phyloP scores from a whole-genome alignment of 2,329 filamentous ascomycete genomes.

The Myriangium duriaei region DNA sequence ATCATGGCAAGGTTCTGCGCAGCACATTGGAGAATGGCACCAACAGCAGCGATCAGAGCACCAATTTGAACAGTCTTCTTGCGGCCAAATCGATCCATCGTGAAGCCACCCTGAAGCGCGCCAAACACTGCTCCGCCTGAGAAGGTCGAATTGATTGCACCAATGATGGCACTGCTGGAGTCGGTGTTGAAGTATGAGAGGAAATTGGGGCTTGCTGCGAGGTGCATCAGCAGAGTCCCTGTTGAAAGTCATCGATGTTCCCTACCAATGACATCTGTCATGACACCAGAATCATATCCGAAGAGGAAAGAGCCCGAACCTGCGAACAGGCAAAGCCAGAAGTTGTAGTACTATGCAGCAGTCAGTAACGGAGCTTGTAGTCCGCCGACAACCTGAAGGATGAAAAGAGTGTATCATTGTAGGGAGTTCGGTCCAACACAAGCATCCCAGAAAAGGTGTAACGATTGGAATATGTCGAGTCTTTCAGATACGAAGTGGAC shows the following conservation, averaged over 20 bases:
- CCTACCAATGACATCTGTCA: slow-evolving; percentile 43
- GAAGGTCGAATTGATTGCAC: slow-evolving; percentile 53
- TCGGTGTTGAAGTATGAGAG: slow-evolving; percentile 44
- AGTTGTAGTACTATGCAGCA: slow-evolving; percentile 14
- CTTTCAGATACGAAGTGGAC: too few relatives aligned
- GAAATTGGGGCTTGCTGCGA: slow-evolving; percentile 45
- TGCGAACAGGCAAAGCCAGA: slow-evolving; percentile 19
- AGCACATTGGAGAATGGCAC: slow-evolving; percentile 46
- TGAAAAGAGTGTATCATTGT: background rate
- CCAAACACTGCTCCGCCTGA: slow-evolving; percentile 46
- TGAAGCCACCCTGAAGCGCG: slow-evolving; percentile 41
- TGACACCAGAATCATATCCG: slow-evolving; percentile 35
- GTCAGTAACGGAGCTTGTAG: too few relatives aligned
- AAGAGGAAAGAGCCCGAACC: slow-evolving; percentile 30
- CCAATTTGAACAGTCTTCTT: slow-evolving; percentile 48
- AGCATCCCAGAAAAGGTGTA: too few relatives aligned
- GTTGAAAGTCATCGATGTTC: too few relatives aligned
- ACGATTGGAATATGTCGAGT: too few relatives aligned
- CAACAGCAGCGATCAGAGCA: slow-evolving; percentile 44
- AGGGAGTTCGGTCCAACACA: too few relatives aligned
- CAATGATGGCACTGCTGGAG: slow-evolving; percentile 40
- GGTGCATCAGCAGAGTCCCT: too few relatives aligned
- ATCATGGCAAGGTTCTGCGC: slow-evolving; percentile 46
- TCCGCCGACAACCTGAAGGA: too few relatives aligned
- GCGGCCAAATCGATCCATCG: slow-evolving; percentile 50